phyloP scores from a whole-genome alignment of 306 rosid genomes.

The Sicyos edulis region DNA sequence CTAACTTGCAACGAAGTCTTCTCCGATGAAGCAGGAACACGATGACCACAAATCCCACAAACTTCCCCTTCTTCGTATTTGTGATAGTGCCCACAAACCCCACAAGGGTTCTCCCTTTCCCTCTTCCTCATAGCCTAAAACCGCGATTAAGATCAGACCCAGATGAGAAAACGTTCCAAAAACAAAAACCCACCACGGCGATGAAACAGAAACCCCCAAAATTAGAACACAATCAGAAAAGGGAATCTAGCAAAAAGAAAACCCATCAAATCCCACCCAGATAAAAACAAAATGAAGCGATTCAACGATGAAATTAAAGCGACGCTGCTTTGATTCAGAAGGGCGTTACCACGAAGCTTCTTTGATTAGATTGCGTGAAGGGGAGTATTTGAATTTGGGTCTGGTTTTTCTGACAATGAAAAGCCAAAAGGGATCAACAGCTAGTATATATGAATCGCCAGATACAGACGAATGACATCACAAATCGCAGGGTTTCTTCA shows the following conservation, averaged over 20 bases:
- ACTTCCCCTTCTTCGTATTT: slow-evolving; percentile 96
- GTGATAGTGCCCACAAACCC: slow-evolving; percentile 96
- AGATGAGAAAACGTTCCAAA: slow-evolving; percentile 21
- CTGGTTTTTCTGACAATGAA: slow-evolving; percentile 7
- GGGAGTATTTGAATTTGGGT: slow-evolving; percentile 8
- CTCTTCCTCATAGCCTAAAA: slow-evolving; percentile 72
- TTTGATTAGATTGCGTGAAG: slow-evolving; percentile 22
- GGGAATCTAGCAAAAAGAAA: not conserved
- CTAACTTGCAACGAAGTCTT: slow-evolving; percentile 62
- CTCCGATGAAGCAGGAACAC: slow-evolving; percentile 71
- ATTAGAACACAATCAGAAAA: not conserved
- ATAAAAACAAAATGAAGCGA: not conserved
- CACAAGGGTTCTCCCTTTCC: slow-evolving; percentile 98
- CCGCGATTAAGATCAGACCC: slow-evolving; percentile 33
- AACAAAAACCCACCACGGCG: slow-evolving; percentile 18
- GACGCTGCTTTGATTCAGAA: slow-evolving; percentile 1
- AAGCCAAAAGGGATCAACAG: slow-evolving; percentile 8
- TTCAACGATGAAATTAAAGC: not conserved
- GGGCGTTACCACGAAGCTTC: slow-evolving; percentile 26
- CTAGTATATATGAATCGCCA: slow-evolving; percentile 5
- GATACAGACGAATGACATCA: slow-evolving; percentile 22
- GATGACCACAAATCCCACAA: slow-evolving; percentile 92
- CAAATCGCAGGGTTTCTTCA: slow-evolving; percentile 16
- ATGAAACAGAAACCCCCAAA: slow-evolving; percentile 10
- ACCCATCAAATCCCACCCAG: not conserved